These are phyloP conservation scores for Flammula alnicola DNA, from an alignment of 1,284 basidiomycete genomes.

Conservation along the genomic window DNA sequence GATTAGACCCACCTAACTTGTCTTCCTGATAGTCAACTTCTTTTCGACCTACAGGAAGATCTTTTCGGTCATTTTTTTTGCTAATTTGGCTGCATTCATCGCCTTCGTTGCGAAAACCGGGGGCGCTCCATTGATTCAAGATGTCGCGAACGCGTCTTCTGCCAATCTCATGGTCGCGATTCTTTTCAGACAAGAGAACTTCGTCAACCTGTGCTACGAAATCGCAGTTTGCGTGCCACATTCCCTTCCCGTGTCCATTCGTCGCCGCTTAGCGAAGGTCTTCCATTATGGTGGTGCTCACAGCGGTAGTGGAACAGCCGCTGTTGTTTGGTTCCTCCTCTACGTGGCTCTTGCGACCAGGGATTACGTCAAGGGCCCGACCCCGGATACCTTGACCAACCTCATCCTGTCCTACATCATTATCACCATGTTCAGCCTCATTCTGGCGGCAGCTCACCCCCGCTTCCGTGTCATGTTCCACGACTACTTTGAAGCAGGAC, in stretches of 20 bases:
- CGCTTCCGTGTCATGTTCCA: constrained; percentile 36
- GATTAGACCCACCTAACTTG: not conserved
- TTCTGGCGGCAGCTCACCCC: constrained; percentile 37
- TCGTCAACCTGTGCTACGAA: constrained; percentile 40
- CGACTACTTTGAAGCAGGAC: constrained; percentile 38
- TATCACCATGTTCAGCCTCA: constrained; percentile 33
- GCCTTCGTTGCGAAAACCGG: constrained; percentile 31
- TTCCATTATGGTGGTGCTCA: constrained; percentile 43
- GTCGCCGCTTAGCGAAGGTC: constrained; percentile 35
- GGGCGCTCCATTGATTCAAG: constrained; percentile 29
- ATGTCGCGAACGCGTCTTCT: constrained; percentile 38
- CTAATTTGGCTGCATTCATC: constrained; percentile 34
- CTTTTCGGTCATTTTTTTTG: constrained; percentile 35
- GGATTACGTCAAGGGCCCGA: constrained; percentile 29
- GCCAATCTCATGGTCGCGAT: constrained; percentile 41
- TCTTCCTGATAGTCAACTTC: constrained; percentile 25
- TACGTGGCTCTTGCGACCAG: constrained; percentile 36
- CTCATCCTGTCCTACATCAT: constrained; percentile 32
- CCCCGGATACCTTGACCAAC: constrained; percentile 25
- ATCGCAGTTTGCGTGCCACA: constrained; percentile 36
- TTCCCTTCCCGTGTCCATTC: constrained; percentile 36
- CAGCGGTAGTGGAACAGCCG: constrained; percentile 36
- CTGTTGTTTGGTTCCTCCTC: constrained; percentile 38
- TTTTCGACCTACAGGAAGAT: constrained; percentile 33
- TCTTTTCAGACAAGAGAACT: constrained; percentile 42